Evolutionary conservation across 805 yeast species (phyloP).

Genomic region (Metschnikowia proteae): DNA sequence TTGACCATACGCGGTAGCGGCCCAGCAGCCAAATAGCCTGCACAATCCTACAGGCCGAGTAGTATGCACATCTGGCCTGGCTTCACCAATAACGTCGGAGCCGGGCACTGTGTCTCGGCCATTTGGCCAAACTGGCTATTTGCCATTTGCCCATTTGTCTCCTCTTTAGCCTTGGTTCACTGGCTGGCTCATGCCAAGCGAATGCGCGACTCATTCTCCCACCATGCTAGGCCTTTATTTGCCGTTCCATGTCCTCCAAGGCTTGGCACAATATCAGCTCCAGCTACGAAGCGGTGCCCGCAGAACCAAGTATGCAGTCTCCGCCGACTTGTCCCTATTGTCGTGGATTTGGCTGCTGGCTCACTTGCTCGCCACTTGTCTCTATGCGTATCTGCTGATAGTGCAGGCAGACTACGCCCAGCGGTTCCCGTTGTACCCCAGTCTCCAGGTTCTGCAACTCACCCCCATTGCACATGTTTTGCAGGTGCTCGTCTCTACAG

Average conservation of each 20-base stretch:
- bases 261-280: constrained; percentile 6
- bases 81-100: too few relatives aligned
- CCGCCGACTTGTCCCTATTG: constrained; percentile 14
- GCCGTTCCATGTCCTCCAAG: constrained; percentile 9
- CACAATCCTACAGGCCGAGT: too few relatives aligned
- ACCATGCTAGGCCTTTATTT: constrained; percentile 3
- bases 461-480: neutral
- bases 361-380: constrained; percentile 6
- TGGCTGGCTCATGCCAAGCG: neutral
- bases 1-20: too few relatives aligned
- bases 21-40: too few relatives aligned
- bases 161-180: too few relatives aligned
- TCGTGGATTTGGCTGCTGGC: constrained; percentile 11
- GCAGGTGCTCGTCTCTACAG: neutral
- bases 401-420: constrained; percentile 8
- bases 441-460: neutral
- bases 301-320: constrained; percentile 7
- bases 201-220: neutral
- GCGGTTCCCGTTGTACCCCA: constrained; percentile 13
- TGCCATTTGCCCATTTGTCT: too few relatives aligned
- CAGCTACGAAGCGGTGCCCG: constrained; percentile 2
- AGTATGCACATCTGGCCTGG: too few relatives aligned
- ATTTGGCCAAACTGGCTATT: too few relatives aligned
- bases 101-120: too few relatives aligned
- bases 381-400: constrained; percentile 10